Percentiles rank a stretch among this genome's conserved stretches.
Conservation (phyloP, 1,284 basidiomycete genomes). For the Cutaneotrichosporon curvatum region DNA sequence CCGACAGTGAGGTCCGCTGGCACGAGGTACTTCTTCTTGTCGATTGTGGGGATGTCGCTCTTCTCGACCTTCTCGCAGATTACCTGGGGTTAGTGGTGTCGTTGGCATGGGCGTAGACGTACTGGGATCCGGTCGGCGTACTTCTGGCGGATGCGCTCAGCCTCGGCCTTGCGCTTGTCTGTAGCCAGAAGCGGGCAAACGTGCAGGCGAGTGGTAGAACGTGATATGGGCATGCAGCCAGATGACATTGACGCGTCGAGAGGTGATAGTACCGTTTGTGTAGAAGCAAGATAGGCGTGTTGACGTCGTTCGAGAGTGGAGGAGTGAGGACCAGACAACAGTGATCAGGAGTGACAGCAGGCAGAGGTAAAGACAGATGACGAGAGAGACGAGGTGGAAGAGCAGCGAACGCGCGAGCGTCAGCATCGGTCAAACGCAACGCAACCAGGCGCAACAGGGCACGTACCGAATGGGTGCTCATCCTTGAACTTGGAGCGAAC, state of each 20-base stretch:
- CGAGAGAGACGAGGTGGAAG: not conserved
- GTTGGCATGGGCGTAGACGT: conserved; percentile 44
- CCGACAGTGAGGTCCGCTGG: conserved; percentile 97
- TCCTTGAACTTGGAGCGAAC: conserved; percentile 99
- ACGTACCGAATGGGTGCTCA: conserved; percentile 94
- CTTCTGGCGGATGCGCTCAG: conserved; percentile 92
- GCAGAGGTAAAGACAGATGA: no score
- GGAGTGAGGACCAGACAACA: no score
- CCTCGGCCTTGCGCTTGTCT: conserved; percentile 97
- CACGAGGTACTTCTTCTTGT: conserved; percentile 99
- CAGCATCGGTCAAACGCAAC: conserved; percentile 2
- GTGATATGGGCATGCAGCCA: no score
- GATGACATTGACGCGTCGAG: not conserved
- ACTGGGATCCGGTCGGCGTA: conserved; percentile 98
- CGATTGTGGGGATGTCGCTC: conserved; percentile 97
- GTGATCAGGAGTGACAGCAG: no score
- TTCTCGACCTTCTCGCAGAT: conserved; percentile 99
- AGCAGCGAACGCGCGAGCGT: conserved; percentile 1
- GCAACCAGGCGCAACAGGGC: not conserved
- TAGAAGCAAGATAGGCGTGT: no score
- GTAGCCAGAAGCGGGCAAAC: no score
- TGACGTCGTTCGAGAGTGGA: no score
- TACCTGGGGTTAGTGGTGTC: conserved; percentile 54
- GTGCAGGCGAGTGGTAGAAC: not conserved
- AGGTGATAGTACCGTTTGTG: no score